phyloP scores from a whole-genome alignment of 192 early-diverging fungal genomes.

The Backusella macrospora region DNA sequence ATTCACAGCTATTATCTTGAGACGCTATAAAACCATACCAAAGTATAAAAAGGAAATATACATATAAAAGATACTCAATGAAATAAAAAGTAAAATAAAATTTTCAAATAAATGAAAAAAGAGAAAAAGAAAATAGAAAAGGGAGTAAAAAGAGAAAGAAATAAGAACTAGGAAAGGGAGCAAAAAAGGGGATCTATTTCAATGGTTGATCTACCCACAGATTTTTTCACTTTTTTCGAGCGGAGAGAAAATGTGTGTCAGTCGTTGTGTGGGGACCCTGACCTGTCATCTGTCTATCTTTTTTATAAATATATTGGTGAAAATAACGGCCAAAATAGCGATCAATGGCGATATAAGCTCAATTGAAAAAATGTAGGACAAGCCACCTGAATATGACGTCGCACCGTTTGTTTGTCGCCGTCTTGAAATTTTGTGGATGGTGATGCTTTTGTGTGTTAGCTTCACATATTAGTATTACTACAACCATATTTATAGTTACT shows the following conservation, averaged over 20 bases:
- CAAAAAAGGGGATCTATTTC: slow-evolving; percentile 11
- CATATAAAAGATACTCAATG: background rate
- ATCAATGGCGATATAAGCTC: slow-evolving; percentile 25
- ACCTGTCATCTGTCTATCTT: slow-evolving; percentile 19
- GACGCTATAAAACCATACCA: slow-evolving; percentile 24
- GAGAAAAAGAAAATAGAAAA: slow-evolving; percentile 1
- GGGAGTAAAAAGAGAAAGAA: slow-evolving; percentile 15
- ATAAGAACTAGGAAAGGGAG: slow-evolving; percentile 7
- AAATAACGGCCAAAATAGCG: slow-evolving; percentile 23
- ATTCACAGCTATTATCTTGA: slow-evolving; percentile 14
- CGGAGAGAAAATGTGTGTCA: slow-evolving; percentile 13
- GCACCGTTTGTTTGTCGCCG: slow-evolving; percentile 1
- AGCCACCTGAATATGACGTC: slow-evolving; percentile 15
- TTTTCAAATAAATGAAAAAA: slow-evolving; percentile 8
- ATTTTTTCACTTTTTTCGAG: background rate
- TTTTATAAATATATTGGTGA: slow-evolving; percentile 20
- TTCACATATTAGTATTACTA: slow-evolving; percentile 9
- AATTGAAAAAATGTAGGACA: slow-evolving; percentile 8
- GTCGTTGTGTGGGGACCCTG: slow-evolving; percentile 19
- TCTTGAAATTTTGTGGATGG: slow-evolving; percentile 1
- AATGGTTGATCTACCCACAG: background rate
- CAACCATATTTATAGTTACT: background rate
- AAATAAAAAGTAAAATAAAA: too few species aligned
- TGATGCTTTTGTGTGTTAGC: background rate
- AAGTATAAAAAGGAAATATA: background rate